These are phyloP conservation scores for Calonectria naviculata DNA, from an alignment of 2,329 filamentous ascomycete genomes.

Conservation along the genomic window DNA sequence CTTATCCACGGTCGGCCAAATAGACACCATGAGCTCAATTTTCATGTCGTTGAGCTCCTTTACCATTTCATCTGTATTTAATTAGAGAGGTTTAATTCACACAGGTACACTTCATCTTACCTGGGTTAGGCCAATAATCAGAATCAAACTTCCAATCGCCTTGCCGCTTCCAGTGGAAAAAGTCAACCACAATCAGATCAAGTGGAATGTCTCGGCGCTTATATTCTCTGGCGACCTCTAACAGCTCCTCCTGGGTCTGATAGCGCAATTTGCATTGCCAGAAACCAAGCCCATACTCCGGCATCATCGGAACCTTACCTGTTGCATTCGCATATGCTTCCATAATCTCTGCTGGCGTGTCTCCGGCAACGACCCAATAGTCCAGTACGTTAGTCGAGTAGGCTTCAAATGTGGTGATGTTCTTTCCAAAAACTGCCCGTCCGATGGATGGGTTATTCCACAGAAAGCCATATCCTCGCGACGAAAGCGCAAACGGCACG, in stretches of 20 bases:
- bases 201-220: constrained; percentile 65
- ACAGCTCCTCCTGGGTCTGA: constrained; percentile 72
- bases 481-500: constrained; percentile 71
- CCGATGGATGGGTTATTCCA: constrained; percentile 77
- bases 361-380: constrained; percentile 72
- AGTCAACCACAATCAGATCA: constrained; percentile 75
- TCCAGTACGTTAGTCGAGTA: constrained; percentile 67
- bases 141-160: constrained; percentile 77
- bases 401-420: constrained; percentile 71
- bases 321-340: constrained; percentile 66
- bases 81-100: no score
- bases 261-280: constrained; percentile 77
- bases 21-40: constrained; percentile 75
- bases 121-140: constrained; percentile 72
- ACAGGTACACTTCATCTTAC: no score
- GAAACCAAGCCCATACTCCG: constrained; percentile 74
- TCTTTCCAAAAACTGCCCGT: constrained; percentile 68
- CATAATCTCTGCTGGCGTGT: constrained; percentile 65
- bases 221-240: constrained; percentile 70
- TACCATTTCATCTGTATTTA: constrained; percentile 66
- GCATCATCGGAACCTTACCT: constrained; percentile 73
- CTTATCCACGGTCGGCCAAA: constrained; percentile 75
- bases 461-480: constrained; percentile 69
- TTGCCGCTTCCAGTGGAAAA: constrained; percentile 75
- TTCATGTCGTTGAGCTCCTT: constrained; percentile 66